Conservation (phyloP, 2,329 filamentous ascomycete species). For the Didymella pomorum region DNA sequence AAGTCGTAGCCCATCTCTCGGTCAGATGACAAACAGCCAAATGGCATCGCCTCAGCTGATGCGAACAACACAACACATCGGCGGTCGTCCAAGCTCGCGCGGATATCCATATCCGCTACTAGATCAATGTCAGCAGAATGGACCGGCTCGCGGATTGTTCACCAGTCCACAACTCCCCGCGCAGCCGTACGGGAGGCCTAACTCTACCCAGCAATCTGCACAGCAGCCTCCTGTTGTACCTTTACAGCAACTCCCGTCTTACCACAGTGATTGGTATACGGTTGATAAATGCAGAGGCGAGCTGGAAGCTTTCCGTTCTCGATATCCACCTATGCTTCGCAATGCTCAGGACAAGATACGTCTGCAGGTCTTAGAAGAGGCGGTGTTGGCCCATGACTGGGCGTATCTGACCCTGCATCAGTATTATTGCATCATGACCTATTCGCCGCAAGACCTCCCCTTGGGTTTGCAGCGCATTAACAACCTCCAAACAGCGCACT, state of each 20-base stretch:
- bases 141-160: not conserved
- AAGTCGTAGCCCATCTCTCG: conserved; percentile 9
- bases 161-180: not conserved
- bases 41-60: conserved; percentile 18
- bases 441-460: conserved; percentile 49
- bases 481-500: conserved; percentile 40
- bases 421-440: conserved; percentile 28
- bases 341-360: conserved; percentile 23
- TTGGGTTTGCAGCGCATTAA: conserved; percentile 51
- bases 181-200: not conserved
- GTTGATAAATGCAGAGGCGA: conserved; percentile 14
- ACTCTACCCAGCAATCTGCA: not conserved
- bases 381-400: conserved; percentile 36
- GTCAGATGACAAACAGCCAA: conserved; percentile 8
- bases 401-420: conserved; percentile 44
- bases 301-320: conserved; percentile 19
- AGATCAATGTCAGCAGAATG: not conserved
- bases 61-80: not conserved
- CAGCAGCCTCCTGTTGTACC: not conserved
- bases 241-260: not conserved
- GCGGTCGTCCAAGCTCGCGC: not conserved
- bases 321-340: not conserved
- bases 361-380: conserved; percentile 48
- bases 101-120: not conserved
- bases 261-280: conserved; percentile 25